phyloP scores from a whole-genome alignment of 1,284 basidiomycete species.

The Mycena citricolor region DNA sequence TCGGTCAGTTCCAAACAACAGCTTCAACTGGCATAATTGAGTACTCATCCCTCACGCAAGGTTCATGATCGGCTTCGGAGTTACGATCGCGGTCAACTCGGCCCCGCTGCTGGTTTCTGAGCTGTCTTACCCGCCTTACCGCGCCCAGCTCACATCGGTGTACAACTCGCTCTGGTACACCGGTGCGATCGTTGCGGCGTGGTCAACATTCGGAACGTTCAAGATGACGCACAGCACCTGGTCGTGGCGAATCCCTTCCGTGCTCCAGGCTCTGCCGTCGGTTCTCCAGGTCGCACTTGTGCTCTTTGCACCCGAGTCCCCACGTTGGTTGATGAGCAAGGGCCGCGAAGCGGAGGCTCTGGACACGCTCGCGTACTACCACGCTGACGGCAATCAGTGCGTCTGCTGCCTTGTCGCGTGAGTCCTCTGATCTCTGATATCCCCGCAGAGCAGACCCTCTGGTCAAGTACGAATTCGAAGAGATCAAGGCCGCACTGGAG shows the following conservation, averaged over 20 bases:
- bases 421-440: slow-evolving; percentile 5
- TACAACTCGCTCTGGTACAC: slow-evolving; percentile 56
- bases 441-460: slow-evolving; percentile 48
- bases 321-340: slow-evolving; percentile 58
- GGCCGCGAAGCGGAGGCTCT: slow-evolving; percentile 50
- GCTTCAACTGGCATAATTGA: not conserved
- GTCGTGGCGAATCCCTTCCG: slow-evolving; percentile 63
- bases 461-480: slow-evolving; percentile 59
- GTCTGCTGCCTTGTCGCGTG: slow-evolving; percentile 17
- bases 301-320: slow-evolving; percentile 59
- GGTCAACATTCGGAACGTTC: slow-evolving; percentile 63
- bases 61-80: slow-evolving; percentile 55
- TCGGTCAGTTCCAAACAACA: slow-evolving; percentile 36
- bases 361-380: slow-evolving; percentile 51
- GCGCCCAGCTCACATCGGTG: slow-evolving; percentile 50
- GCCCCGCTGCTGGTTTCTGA: slow-evolving; percentile 56
- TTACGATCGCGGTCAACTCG: slow-evolving; percentile 51
- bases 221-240: slow-evolving; percentile 48
- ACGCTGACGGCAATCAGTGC: slow-evolving; percentile 52
- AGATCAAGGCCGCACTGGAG: slow-evolving; percentile 56
- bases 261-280: slow-evolving; percentile 60
- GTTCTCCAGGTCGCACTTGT: slow-evolving; percentile 53
- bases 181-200: slow-evolving; percentile 39
- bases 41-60: slow-evolving; percentile 25
- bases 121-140: slow-evolving; percentile 53